Evolutionary conservation across 768 basidiomycete genomes (phyloP).

Genomic region (Crepidotus variabilis): DNA sequence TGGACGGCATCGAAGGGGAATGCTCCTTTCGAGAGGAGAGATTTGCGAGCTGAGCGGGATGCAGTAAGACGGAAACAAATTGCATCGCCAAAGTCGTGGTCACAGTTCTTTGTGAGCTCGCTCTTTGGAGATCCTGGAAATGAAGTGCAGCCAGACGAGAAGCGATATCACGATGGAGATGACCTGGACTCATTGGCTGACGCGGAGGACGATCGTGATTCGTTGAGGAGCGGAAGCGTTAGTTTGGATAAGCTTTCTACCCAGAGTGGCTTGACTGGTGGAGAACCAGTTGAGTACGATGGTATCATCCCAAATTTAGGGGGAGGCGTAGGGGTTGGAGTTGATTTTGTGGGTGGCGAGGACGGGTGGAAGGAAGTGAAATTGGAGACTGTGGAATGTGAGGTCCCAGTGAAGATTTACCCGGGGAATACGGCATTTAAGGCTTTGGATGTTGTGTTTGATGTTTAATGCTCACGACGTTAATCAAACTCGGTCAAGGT

Average conservation of each 20-base stretch:
- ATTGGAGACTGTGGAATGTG: conserved; percentile 91
- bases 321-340: conserved; percentile 50
- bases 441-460: conserved; percentile 74
- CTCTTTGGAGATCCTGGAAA: conserved; percentile 19
- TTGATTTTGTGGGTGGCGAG: conserved; percentile 47
- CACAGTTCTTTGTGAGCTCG: conserved; percentile 32
- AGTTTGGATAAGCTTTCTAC: conserved; percentile 1
- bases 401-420: conserved; percentile 86
- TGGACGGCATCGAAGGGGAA: conserved; percentile 58
- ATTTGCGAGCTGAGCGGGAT: conserved; percentile 15
- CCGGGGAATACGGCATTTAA: conserved; percentile 88
- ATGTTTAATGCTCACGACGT: conserved; percentile 39
- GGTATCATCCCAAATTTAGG: conserved; percentile 42
- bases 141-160: not conserved
- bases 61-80: conserved; percentile 11
- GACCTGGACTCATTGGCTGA: conserved; percentile 17
- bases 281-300: conserved; percentile 33
- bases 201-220: not conserved
- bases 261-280: no score
- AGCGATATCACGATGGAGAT: conserved; percentile 38
- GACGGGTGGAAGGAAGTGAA: conserved; percentile 63
- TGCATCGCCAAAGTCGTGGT: conserved; percentile 32
- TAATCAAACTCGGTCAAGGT: no score
- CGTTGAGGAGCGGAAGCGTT: not conserved
- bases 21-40: conserved; percentile 55